These are phyloP conservation scores for Picocystis sp. DNA, from an alignment of 163 green algal species.

Conservation along the genomic window DNA sequence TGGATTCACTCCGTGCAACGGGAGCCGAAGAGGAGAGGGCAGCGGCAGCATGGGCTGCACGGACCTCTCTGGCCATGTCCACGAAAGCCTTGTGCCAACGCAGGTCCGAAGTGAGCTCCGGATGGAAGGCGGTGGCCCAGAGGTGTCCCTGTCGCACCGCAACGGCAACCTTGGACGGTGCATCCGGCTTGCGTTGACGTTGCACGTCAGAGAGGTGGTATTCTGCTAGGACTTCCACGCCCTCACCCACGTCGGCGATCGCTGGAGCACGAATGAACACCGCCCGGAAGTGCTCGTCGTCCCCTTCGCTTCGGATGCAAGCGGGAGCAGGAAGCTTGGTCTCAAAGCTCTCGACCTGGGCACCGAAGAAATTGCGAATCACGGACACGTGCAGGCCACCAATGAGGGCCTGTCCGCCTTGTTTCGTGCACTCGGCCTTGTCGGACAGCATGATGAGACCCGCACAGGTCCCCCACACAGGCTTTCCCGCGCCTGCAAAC, in stretches of 20 bases:
- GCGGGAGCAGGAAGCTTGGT: constrained; percentile 18
- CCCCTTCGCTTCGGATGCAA: not conserved
- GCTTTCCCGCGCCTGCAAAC: constrained; percentile 42
- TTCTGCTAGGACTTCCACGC: constrained; percentile 25
- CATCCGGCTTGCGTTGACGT: constrained; percentile 1
- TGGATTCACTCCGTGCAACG: no score
- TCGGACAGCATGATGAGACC: constrained; percentile 96
- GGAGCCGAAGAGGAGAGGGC: no score
- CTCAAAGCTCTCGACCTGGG: constrained; percentile 83
- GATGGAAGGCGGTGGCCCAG: constrained; percentile 93
- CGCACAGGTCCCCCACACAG: constrained; percentile 94
- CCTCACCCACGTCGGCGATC: constrained; percentile 47
- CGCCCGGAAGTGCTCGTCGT: constrained; percentile 45
- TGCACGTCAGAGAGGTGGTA: constrained; percentile 1
- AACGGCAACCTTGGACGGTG: constrained; percentile 50
- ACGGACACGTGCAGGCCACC: constrained; percentile 82
- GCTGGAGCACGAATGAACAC: constrained; percentile 94
- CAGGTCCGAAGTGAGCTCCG: constrained; percentile 82
- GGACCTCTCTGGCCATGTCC: constrained; percentile 5
- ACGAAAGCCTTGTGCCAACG: constrained; percentile 33
- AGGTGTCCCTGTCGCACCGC: constrained; percentile 61
- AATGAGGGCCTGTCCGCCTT: constrained; percentile 82
- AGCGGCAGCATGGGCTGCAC: not conserved
- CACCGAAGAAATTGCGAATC: constrained; percentile 94
- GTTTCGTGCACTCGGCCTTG: constrained; percentile 62